phyloP scores from a whole-genome alignment of 306 rosid species.

The Lathyrus aphaca region DNA sequence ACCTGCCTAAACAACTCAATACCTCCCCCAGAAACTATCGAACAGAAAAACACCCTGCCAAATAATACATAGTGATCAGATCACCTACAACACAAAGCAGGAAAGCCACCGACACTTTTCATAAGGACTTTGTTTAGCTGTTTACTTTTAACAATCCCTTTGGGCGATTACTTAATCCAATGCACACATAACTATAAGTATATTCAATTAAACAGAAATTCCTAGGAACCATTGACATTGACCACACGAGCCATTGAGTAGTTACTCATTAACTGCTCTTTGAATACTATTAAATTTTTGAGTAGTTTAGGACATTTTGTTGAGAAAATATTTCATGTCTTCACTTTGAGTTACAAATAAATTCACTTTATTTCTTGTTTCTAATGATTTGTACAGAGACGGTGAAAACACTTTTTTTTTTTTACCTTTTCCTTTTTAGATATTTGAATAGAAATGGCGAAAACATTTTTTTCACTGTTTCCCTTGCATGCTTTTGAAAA shows the following conservation, averaged over 20 bases:
- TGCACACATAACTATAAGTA: no score
- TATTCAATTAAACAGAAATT: no score
- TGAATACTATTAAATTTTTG: conserved; percentile 1
- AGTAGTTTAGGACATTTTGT: neutral
- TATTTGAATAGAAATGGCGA: neutral
- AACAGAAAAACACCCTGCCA: no score
- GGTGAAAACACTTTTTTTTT: neutral
- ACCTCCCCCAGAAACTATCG: no score
- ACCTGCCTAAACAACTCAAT: no score
- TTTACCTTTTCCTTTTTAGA: neutral
- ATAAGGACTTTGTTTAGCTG: no score
- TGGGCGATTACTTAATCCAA: neutral
- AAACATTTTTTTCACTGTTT: neutral
- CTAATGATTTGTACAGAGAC: neutral
- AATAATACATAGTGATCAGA: no score
- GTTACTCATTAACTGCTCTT: conserved; percentile 12
- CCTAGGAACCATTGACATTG: neutral
- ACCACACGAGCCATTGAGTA: conserved; percentile 3
- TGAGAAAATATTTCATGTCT: neutral
- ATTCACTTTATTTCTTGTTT: neutral
- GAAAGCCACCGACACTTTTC: no score
- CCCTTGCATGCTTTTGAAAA: neutral
- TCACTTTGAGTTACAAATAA: neutral
- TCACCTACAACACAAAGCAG: no score
- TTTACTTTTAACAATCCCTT: neutral